Evolutionary conservation across 2,329 filamentous ascomycete genomes (phyloP), one percentile per base, ranked within the genome.

Genomic region (Ceratocystiopsis minuta): DNA sequence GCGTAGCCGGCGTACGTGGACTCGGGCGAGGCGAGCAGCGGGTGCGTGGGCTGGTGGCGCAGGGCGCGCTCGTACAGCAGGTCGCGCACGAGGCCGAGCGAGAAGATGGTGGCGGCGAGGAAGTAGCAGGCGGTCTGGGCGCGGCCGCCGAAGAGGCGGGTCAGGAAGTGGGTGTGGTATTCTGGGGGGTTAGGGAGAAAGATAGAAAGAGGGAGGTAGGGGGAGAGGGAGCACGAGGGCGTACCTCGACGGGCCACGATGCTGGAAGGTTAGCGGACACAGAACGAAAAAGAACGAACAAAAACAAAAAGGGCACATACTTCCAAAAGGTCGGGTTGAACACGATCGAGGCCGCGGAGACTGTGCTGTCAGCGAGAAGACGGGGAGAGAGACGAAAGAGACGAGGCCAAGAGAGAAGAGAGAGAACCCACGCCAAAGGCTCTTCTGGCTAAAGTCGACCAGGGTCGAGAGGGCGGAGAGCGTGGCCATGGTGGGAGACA

Each of bases 271-370:
- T 28, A 28, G 24, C 24, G 24, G 24, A 4, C 20, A 10, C 6
- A 28, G 24, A 6, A 28, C n/a, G n/a, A 10, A 6, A 10, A 10
- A 28, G 24, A 28, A 6, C 4, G 7, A 10, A 28, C 6, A 10
- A 10, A 28, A 3, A 36, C 24, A 10, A 7, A 20, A 20, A 20
- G 7, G 24, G n/a, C n/a, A 28, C 83, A 68, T 70, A 94, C 87
- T 98, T 98, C 90, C 90, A 98, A 62, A 95, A 96, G n/a, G 90
- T 79, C 17, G 90, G 90, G 62, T 98, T 98, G 64, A 98, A 96
- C 39, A 79, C 71, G 62, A 98, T 93, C 41, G 82, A 73, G 43
- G 68, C 70, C 38, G 78, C 82, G 51, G 85, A 83, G 51, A 90
- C 87, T 94, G 50, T 12, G 20, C 9, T 12, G 20, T 20, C 31